A percentile compares a stretch with the other conserved stretches of the same genome.
Conservation (phyloP, 2,329 filamentous ascomycete genomes). For the Aspergillus fischeri region DNA sequence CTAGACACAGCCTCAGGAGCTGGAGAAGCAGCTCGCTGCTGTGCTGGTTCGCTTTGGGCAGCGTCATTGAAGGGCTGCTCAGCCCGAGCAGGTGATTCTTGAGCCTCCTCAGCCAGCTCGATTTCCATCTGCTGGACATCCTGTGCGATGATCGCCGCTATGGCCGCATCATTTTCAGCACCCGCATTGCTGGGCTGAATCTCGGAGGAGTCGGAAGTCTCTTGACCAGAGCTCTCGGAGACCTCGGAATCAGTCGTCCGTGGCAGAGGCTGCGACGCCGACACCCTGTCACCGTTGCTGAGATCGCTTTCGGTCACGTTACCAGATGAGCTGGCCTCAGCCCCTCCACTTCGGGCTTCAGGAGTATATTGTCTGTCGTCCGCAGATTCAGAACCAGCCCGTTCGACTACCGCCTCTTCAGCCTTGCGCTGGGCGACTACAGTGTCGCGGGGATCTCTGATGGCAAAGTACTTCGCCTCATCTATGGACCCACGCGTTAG, state of each 20-base stretch:
- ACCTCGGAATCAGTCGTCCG: neutral
- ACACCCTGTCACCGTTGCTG: neutral
- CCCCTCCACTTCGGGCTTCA: constrained; percentile 16
- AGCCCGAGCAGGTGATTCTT: constrained; percentile 5
- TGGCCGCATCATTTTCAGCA: constrained; percentile 22
- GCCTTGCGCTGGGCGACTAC: constrained; percentile 24
- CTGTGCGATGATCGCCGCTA: constrained; percentile 27
- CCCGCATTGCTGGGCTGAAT: neutral
- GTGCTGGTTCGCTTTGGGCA: constrained; percentile 8
- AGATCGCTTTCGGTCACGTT: constrained; percentile 5
- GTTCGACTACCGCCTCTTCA: constrained; percentile 29
- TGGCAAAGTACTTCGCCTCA: constrained; percentile 34
- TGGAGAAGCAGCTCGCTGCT: neutral
- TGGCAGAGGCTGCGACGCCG: neutral
- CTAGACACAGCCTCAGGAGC: constrained; percentile 11
- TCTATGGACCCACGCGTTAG: constrained; percentile 16
- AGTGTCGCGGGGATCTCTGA: constrained; percentile 28
- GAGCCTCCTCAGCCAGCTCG: constrained; percentile 5
- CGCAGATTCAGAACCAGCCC: constrained; percentile 19
- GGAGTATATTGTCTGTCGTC: constrained; percentile 14
- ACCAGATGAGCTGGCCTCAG: constrained; percentile 27
- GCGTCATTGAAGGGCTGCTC: constrained; percentile 6
- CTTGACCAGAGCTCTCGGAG: neutral
- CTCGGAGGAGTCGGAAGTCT: neutral
- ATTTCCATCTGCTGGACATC: constrained; percentile 24